phyloP scores from a whole-genome alignment of 306 rosid genomes.

The Mimosa pudica region DNA sequence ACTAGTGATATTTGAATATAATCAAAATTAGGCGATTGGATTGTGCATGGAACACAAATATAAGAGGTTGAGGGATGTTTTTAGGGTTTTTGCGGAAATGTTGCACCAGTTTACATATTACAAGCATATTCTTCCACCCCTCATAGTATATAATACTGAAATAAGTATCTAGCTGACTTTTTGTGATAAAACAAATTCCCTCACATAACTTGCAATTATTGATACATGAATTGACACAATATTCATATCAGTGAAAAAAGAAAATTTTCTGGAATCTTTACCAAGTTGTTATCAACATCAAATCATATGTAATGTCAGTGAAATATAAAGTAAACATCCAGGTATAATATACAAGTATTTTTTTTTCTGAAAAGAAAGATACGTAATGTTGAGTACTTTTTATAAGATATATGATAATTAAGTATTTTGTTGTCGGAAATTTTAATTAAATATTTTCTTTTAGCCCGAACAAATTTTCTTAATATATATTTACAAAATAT shows the following conservation, averaged over 20 bases:
- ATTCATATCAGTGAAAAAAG: conserved; percentile 30
- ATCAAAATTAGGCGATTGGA: not conserved
- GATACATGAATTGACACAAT: conserved; percentile 47
- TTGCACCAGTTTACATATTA: no score
- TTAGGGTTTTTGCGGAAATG: not conserved
- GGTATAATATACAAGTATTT: conserved; percentile 17
- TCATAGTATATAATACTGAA: not conserved
- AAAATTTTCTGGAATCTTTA: conserved; percentile 33
- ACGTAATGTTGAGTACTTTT: conserved; percentile 38
- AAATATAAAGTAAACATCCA: conserved; percentile 44
- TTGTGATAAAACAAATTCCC: not conserved
- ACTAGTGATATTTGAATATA: not conserved
- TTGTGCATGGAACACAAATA: not conserved
- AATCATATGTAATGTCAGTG: conserved; percentile 35
- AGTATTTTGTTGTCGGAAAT: not conserved
- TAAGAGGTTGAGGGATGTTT: not conserved
- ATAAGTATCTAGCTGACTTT: no score
- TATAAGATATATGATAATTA: not conserved
- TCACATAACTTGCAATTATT: conserved; percentile 37
- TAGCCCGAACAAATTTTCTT: not conserved
- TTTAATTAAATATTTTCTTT: no score
- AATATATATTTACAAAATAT: not conserved
- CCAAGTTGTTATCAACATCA: conserved; percentile 33
- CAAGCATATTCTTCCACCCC: no score
- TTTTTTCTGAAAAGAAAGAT: conserved; percentile 4